A percentile compares a stretch with the other conserved stretches of the same genome.
Conservation (phyloP, 2,329 filamentous ascomycete species). For the Cephalotrichum gorgonifer region DNA sequence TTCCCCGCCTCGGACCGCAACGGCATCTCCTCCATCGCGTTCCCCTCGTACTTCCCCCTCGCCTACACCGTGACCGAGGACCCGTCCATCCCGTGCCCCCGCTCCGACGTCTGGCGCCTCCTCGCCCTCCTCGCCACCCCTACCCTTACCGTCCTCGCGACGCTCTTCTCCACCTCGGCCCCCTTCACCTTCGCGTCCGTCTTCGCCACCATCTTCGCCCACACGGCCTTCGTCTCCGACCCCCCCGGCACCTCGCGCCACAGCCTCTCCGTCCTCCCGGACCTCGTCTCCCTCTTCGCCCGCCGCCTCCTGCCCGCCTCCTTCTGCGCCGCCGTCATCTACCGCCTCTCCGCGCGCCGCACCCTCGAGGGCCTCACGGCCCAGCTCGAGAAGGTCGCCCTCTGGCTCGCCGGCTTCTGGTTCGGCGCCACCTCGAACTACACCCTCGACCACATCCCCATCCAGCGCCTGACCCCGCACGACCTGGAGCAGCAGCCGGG, state of each 20-base stretch:
- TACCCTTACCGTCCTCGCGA: constrained; percentile 51
- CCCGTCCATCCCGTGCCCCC: constrained; percentile 27
- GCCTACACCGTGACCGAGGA: constrained; percentile 54
- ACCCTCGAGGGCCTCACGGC: constrained; percentile 47
- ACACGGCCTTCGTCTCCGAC: constrained; percentile 27
- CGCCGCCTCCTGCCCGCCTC: constrained; percentile 57
- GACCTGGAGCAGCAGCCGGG: constrained; percentile 42
- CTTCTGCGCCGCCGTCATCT: constrained; percentile 60
- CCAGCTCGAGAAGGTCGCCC: constrained; percentile 58
- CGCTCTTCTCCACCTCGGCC: constrained; percentile 54
- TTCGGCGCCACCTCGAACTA: constrained; percentile 66
- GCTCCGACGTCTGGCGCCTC: constrained; percentile 38
- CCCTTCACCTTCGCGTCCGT: constrained; percentile 54
- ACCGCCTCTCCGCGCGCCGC: constrained; percentile 48
- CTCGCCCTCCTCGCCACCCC: constrained; percentile 53
- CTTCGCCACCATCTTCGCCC: constrained; percentile 42
- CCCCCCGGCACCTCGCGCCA: constrained; percentile 53
- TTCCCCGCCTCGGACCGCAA: constrained; percentile 41
- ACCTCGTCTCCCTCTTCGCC: constrained; percentile 32
- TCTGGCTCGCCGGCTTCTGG: constrained; percentile 64
- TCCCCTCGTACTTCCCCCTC: constrained; percentile 58
- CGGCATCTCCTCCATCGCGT: not conserved
- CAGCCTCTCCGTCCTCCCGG: constrained; percentile 51
- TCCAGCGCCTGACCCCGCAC: constrained; percentile 14
- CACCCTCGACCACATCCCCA: constrained; percentile 63